A percentile compares a stretch with the other conserved stretches of the same genome.
phyloP scores from a whole-genome alignment of 192 early-diverging fungal genomes.

The Coemansia sp. region DNA sequence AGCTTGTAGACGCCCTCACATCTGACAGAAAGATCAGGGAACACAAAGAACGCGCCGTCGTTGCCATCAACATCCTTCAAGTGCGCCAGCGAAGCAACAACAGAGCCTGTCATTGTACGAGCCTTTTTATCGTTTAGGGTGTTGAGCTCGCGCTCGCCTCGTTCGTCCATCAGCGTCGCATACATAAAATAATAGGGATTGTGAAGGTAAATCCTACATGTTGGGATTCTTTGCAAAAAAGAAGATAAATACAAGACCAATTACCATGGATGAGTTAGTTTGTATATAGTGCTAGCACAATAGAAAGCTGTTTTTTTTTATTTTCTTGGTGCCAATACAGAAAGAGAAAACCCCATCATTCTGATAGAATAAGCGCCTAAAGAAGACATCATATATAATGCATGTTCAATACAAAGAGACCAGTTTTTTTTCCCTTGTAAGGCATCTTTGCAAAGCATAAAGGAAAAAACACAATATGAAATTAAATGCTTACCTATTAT shows the following conservation, averaged over 20 bases:
- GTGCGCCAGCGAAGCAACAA: conserved; percentile 88
- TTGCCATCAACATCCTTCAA: conserved; percentile 82
- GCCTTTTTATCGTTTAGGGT: conserved; percentile 88
- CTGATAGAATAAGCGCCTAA: not conserved
- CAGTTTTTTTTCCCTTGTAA: too few species aligned
- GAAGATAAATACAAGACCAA: not conserved
- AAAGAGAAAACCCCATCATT: not conserved
- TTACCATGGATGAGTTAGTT: not conserved
- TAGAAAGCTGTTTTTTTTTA: not conserved
- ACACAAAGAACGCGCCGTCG: conserved; percentile 96
- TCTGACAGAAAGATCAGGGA: conserved; percentile 92
- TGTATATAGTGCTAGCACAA: not conserved
- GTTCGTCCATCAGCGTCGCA: conserved; percentile 82
- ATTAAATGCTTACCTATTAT: conserved; percentile 45
- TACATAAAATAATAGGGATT: conserved; percentile 99
- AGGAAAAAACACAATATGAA: not conserved
- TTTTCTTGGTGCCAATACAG: not conserved
- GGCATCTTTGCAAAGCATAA: conserved; percentile 10
- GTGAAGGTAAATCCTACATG: conserved; percentile 54
- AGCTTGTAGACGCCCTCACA: conserved; percentile 88
- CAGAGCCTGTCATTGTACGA: conserved; percentile 87
- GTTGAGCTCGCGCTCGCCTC: conserved; percentile 82
- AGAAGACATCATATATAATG: not conserved
- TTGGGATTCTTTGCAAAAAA: not conserved
- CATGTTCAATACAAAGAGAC: conserved; percentile 3